A percentile compares a stretch with the other conserved stretches of the same genome.
phyloP scores from a whole-genome alignment of 257 asterid genomes.

The Lithospermum erythrorhizon region DNA sequence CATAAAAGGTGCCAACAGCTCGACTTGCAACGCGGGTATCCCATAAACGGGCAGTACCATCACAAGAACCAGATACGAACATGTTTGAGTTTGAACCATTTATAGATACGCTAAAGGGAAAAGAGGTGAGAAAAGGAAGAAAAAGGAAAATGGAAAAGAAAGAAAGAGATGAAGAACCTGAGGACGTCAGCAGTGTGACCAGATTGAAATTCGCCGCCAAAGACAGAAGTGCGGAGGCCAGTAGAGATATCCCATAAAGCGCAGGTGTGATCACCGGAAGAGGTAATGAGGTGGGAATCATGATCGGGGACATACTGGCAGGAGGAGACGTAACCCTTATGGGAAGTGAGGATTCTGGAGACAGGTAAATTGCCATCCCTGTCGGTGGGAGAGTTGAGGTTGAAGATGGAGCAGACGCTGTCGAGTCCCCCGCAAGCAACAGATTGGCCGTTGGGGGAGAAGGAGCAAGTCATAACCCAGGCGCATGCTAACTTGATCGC shows the following conservation, averaged over 20 bases:
- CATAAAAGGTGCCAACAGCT: conserved; percentile 83
- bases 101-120: conserved; percentile 60
- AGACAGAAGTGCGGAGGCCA: conserved; percentile 80
- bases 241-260: conserved; percentile 96
- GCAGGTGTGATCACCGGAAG: conserved; percentile 96
- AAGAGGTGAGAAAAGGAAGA: conserved; percentile 3
- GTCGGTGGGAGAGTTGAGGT: conserved; percentile 76
- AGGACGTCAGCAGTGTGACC: conserved; percentile 87
- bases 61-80: conserved; percentile 97
- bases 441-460: conserved; percentile 84
- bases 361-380: conserved; percentile 81
- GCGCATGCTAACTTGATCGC: conserved; percentile 93
- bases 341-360: conserved; percentile 78
- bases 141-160: conserved; percentile 7
- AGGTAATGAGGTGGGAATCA: conserved; percentile 76
- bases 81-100: conserved; percentile 64
- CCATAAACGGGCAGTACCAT: conserved; percentile 91
- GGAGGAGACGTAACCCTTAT: conserved; percentile 88
- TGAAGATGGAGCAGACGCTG: conserved; percentile 87
- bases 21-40: conserved; percentile 98
- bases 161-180: conserved; percentile 31
- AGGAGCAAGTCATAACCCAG: conserved; percentile 98
- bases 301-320: conserved; percentile 96
- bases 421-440: conserved; percentile 98
- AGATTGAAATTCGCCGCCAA: conserved; percentile 97